A percentile compares a stretch with the other conserved stretches of the same genome.
Conservation (phyloP, 2,329 filamentous ascomycete genomes). For the Aspergillaceae sp. region DNA sequence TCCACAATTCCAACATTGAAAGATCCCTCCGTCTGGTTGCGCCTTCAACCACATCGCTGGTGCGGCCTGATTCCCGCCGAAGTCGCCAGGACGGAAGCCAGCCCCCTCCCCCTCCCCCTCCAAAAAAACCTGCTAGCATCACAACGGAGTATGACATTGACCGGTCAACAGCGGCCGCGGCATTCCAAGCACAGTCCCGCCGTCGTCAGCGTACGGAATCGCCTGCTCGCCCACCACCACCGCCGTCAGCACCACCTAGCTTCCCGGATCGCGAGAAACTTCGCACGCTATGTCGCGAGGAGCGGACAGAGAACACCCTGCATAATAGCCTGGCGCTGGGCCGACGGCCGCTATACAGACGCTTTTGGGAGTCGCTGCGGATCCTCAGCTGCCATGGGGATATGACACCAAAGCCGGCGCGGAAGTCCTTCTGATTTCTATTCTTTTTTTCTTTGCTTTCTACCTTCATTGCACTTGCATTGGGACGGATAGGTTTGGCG, state of each 20-base stretch:
- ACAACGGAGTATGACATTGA: slow-evolving; percentile 21
- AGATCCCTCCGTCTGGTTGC: slow-evolving; percentile 29
- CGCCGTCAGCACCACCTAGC: slow-evolving; percentile 6
- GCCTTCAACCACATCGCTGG: slow-evolving; percentile 28
- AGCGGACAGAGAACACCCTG: slow-evolving; percentile 17
- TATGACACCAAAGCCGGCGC: slow-evolving; percentile 8
- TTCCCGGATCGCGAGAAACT: slow-evolving; percentile 20
- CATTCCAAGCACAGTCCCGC: slow-evolving; percentile 27
- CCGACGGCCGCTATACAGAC: slow-evolving; percentile 15
- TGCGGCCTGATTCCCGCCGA: slow-evolving; percentile 18
- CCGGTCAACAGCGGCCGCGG: slow-evolving; percentile 27
- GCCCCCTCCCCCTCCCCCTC: neutral
- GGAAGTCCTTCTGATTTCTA: slow-evolving; percentile 10
- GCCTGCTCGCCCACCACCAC: slow-evolving; percentile 1
- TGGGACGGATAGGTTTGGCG: too few species aligned
- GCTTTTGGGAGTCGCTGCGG: slow-evolving; percentile 18
- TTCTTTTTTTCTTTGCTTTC: neutral
- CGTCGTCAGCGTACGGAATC: slow-evolving; percentile 24
- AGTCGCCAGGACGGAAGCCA: slow-evolving; percentile 11
- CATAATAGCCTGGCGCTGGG: slow-evolving; percentile 13
- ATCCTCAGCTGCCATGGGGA: slow-evolving; percentile 18
- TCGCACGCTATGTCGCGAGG: slow-evolving; percentile 24
- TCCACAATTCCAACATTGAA: slow-evolving; percentile 14
- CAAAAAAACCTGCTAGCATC: neutral
- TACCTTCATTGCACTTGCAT: neutral